Conservation (phyloP, 345 rosid genomes). For the Isatis tinctoria region DNA sequence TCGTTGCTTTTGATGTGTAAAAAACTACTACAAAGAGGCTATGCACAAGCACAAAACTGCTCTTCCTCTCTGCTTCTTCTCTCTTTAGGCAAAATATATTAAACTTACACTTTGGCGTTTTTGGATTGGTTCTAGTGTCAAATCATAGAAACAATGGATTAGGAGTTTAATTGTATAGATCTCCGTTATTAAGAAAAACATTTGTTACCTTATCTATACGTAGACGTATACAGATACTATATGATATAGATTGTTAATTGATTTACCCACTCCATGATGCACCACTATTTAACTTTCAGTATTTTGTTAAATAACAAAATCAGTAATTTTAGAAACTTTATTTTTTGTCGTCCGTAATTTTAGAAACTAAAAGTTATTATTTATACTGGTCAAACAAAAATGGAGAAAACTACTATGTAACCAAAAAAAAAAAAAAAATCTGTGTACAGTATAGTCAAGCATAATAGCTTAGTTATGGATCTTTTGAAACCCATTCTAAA, state of each 20-base stretch:
- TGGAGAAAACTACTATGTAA: not conserved
- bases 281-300: not conserved
- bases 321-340: not conserved
- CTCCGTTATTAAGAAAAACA: not conserved
- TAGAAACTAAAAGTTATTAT: not conserved
- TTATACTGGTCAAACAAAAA: not conserved
- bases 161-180: constrained; percentile 2
- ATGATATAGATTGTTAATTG: not conserved
- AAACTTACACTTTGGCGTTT: not conserved
- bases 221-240: not conserved
- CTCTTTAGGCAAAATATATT: not conserved
- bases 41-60: constrained; percentile 9
- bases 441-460: too few relatives aligned
- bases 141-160: constrained; percentile 16
- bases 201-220: constrained; percentile 22
- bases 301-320: not conserved
- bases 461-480: too few relatives aligned
- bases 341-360: too few relatives aligned
- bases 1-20: constrained; percentile 29
- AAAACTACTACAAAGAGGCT: not conserved
- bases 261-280: not conserved
- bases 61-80: not conserved
- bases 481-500: too few relatives aligned
- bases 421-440: too few relatives aligned
- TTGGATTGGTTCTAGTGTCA: constrained; percentile 1